Percentiles rank a stretch among this genome's conserved stretches.
phyloP scores from a whole-genome alignment of 2,329 filamentous ascomycete genomes.

The Trichoderma sp. region DNA sequence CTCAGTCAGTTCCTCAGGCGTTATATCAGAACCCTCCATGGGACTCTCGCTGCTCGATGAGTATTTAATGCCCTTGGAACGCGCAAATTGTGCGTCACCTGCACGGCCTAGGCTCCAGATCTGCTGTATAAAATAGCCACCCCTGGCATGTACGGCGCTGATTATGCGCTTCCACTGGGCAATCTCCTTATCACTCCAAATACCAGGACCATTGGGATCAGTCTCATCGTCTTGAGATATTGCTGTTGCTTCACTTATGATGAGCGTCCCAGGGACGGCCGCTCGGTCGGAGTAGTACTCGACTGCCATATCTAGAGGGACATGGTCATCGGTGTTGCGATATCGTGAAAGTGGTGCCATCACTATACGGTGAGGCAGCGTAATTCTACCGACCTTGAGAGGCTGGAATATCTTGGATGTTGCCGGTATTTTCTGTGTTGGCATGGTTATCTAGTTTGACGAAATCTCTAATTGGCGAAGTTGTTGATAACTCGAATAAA shows the following conservation, averaged over 20 bases:
- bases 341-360: neutral
- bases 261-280: constrained; percentile 43
- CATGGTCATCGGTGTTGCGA: neutral
- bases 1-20: neutral
- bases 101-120: constrained; percentile 65
- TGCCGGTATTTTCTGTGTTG: neutral
- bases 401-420: neutral
- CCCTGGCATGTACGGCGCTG: constrained; percentile 63
- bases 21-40: neutral
- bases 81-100: constrained; percentile 2
- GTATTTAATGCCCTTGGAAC: neutral
- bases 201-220: constrained; percentile 51
- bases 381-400: neutral
- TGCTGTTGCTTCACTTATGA: constrained; percentile 52
- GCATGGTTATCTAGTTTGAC: neutral
- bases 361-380: neutral
- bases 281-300: constrained; percentile 50
- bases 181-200: constrained; percentile 41
- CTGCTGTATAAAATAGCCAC: constrained; percentile 62
- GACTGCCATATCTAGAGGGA: constrained; percentile 29
- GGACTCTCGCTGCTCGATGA: neutral
- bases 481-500: neutral
- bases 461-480: neutral
- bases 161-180: constrained; percentile 42
- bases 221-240: constrained; percentile 33